Conservation (phyloP, 441 rosid species). For the Omphalea diandra region DNA sequence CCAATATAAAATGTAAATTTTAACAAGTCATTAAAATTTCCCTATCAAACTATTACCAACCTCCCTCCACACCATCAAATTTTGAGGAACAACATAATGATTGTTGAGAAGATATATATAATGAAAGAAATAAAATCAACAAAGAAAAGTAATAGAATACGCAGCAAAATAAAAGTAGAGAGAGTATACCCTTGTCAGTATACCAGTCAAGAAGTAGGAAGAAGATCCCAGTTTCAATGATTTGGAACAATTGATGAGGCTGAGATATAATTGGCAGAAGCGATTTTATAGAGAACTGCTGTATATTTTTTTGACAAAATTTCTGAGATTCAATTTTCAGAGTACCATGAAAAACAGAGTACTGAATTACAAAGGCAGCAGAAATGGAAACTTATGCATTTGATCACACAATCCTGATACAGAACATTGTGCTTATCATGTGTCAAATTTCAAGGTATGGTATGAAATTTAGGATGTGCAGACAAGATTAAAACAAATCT, state of each 20-base stretch:
- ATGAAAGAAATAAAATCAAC: not conserved
- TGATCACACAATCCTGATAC: not conserved
- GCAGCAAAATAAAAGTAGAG: not conserved
- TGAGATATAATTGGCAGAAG: not conserved
- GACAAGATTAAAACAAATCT: not conserved
- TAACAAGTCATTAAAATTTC: slow-evolving; percentile 6
- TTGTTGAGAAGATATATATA: not conserved
- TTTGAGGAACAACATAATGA: not conserved
- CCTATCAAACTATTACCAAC: slow-evolving; percentile 1
- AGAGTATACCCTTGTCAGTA: slow-evolving; percentile 1
- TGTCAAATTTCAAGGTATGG: not conserved
- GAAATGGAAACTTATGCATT: not conserved
- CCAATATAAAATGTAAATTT: slow-evolving; percentile 10
- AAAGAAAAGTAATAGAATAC: not conserved
- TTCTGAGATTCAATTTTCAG: not conserved
- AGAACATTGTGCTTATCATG: not conserved
- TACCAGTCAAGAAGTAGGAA: slow-evolving; percentile 1
- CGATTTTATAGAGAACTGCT: not conserved
- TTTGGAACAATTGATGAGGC: not conserved
- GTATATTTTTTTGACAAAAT: not conserved
- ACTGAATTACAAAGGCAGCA: not conserved
- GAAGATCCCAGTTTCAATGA: slow-evolving; percentile 3
- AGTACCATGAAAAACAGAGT: not conserved
- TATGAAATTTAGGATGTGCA: not conserved
- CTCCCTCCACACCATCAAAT: not conserved